These are phyloP conservation scores for Blastobotrys muscicola DNA, from an alignment of 805 yeast species.

Conservation along the genomic window DNA sequence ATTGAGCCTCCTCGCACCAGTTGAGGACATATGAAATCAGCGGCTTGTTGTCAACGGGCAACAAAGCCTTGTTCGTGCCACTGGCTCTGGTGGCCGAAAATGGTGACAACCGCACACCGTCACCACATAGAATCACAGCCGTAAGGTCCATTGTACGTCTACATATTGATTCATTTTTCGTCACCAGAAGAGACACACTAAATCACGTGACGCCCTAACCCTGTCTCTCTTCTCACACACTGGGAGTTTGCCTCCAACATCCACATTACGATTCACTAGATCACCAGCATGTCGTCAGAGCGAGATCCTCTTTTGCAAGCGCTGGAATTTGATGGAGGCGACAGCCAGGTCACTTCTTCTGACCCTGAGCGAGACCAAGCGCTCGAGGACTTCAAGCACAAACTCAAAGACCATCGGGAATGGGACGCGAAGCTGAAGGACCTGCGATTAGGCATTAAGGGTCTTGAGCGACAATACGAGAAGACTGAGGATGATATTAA, in stretches of 20 bases:
- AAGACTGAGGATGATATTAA: slow-evolving; percentile 96
- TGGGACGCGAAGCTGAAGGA: slow-evolving; percentile 89
- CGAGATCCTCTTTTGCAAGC: slow-evolving; percentile 26
- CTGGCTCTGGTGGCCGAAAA: slow-evolving; percentile 51
- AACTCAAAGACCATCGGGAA: slow-evolving; percentile 83
- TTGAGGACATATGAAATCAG: slow-evolving; percentile 79
- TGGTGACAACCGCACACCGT: slow-evolving; percentile 65
- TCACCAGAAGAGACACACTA: too few species aligned
- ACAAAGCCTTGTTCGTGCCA: slow-evolving; percentile 70
- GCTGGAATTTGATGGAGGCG: slow-evolving; percentile 21
- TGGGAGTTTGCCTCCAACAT: background rate
- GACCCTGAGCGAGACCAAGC: slow-evolving; percentile 75
- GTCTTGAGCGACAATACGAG: slow-evolving; percentile 70
- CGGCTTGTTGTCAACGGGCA: slow-evolving; percentile 86
- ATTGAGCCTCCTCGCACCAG: slow-evolving; percentile 88
- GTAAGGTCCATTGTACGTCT: slow-evolving; percentile 70
- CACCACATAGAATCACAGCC: slow-evolving; percentile 84
- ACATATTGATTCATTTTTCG: too few species aligned
- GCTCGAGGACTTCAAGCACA: slow-evolving; percentile 66
- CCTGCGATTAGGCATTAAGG: slow-evolving; percentile 73
- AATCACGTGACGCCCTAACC: background rate
- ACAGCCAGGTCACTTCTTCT: slow-evolving; percentile 23
- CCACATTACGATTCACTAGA: background rate
- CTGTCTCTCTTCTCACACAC: background rate
- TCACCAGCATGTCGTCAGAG: slow-evolving; percentile 11